Conservation (phyloP, 371 early-diverging fungal genomes). For the Vairimorpha necatrix region DNA sequence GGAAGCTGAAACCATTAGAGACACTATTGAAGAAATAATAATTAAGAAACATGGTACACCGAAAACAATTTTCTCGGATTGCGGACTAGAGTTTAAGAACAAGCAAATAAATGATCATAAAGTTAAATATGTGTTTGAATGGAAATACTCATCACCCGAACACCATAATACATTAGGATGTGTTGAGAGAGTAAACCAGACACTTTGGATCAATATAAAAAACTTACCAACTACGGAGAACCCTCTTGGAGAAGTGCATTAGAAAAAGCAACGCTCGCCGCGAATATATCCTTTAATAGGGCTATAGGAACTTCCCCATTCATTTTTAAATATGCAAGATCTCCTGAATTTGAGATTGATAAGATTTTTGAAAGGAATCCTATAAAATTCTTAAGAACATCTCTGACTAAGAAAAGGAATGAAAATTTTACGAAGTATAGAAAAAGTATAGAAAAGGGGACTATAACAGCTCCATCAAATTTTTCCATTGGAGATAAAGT, state of each 20-base stretch:
- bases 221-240: background rate
- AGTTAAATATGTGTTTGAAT: too few relatives aligned
- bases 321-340: background rate
- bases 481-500: background rate
- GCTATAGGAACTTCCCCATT: conserved; percentile 36
- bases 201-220: background rate
- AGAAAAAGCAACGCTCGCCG: conserved; percentile 13
- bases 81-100: too few relatives aligned
- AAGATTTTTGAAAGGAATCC: background rate
- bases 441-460: conserved; percentile 1
- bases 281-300: conserved; percentile 21
- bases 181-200: background rate
- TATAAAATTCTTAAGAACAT: background rate
- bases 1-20: too few relatives aligned
- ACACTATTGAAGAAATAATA: too few relatives aligned
- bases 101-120: too few relatives aligned
- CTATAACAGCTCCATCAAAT: background rate
- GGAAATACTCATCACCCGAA: too few relatives aligned
- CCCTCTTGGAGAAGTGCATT: background rate
- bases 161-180: too few relatives aligned
- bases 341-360: background rate
- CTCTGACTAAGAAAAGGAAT: background rate
- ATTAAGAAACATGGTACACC: too few relatives aligned
- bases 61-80: too few relatives aligned
- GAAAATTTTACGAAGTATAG: conserved; percentile 7